phyloP scores from a whole-genome alignment of 2,329 filamentous ascomycete genomes.

The Tolypocladium ovalisporum region DNA sequence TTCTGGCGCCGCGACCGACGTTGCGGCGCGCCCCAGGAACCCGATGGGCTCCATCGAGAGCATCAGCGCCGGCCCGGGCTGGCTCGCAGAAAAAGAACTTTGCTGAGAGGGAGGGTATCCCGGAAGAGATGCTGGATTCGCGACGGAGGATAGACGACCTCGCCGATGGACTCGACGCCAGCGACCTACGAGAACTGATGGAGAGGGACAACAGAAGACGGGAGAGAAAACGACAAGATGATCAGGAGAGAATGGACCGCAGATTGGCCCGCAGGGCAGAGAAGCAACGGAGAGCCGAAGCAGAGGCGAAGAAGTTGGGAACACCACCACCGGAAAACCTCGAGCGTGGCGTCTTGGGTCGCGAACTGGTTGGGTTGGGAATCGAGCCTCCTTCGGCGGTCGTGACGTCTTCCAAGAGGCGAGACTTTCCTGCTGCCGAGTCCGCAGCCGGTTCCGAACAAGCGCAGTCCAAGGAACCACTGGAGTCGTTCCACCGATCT shows the following conservation, averaged over 20 bases:
- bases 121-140: slow-evolving; percentile 48
- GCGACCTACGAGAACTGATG: slow-evolving; percentile 77
- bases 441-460: slow-evolving; percentile 12
- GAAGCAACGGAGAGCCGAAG: slow-evolving; percentile 48
- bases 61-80: slow-evolving; percentile 33
- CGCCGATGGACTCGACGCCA: slow-evolving; percentile 76
- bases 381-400: slow-evolving; percentile 43
- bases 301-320: slow-evolving; percentile 39
- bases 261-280: slow-evolving; percentile 57
- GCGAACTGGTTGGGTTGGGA: slow-evolving; percentile 45
- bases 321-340: slow-evolving; percentile 44
- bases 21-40: slow-evolving; percentile 63
- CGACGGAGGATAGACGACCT: slow-evolving; percentile 58
- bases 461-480: slow-evolving; percentile 9
- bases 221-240: slow-evolving; percentile 60
- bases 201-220: slow-evolving; percentile 75
- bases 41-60: slow-evolving; percentile 38
- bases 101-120: slow-evolving; percentile 39
- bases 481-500: slow-evolving; percentile 18
- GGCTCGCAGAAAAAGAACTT: slow-evolving; percentile 42
- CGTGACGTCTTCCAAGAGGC: slow-evolving; percentile 45
- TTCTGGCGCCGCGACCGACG: slow-evolving; percentile 70
- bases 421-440: slow-evolving; percentile 12
- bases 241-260: slow-evolving; percentile 56
- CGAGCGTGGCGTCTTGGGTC: slow-evolving; percentile 49